Conservation (phyloP, 441 rosid species). For the Omphalea diandra region DNA sequence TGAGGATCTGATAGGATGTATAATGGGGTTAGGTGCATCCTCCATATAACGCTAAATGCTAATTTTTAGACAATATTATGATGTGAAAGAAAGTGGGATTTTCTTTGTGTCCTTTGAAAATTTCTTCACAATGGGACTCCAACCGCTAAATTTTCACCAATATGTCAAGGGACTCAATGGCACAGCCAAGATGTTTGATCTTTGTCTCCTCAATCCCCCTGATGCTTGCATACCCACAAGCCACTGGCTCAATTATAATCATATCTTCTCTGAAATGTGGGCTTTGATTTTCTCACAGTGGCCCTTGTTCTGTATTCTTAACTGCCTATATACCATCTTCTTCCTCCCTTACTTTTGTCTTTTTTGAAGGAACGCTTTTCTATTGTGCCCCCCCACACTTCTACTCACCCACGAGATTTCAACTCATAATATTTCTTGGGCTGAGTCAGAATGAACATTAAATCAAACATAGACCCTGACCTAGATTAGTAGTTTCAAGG, state of each 20-base stretch:
- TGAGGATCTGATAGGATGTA: not conserved
- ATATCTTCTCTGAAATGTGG: slow-evolving; percentile 33
- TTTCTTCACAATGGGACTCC: not conserved
- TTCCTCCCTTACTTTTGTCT: too few relatives aligned
- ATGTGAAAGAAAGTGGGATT: slow-evolving; percentile 19
- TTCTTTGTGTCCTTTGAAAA: not conserved
- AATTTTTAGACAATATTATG: not conserved
- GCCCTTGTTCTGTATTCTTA: slow-evolving; percentile 13
- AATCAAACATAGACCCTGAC: too few relatives aligned
- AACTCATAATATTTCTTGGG: too few relatives aligned
- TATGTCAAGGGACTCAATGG: slow-evolving; percentile 19
- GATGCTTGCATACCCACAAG: slow-evolving; percentile 28
- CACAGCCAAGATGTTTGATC: slow-evolving; percentile 27
- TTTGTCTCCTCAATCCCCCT: slow-evolving; percentile 21
- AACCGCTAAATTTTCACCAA: not conserved
- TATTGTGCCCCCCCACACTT: too few relatives aligned
- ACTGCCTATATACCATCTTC: too few relatives aligned
- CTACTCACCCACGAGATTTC: too few relatives aligned
- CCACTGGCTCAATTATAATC: slow-evolving; percentile 22
- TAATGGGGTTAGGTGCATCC: not conserved
- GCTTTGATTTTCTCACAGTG: slow-evolving; percentile 7
- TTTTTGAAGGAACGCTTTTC: too few relatives aligned
- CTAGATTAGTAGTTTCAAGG: too few relatives aligned
- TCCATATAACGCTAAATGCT: not conserved
- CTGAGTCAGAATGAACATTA: too few relatives aligned